phyloP scores from a whole-genome alignment of 192 early-diverging fungal species.

The Linnemannia schmuckeri region DNA sequence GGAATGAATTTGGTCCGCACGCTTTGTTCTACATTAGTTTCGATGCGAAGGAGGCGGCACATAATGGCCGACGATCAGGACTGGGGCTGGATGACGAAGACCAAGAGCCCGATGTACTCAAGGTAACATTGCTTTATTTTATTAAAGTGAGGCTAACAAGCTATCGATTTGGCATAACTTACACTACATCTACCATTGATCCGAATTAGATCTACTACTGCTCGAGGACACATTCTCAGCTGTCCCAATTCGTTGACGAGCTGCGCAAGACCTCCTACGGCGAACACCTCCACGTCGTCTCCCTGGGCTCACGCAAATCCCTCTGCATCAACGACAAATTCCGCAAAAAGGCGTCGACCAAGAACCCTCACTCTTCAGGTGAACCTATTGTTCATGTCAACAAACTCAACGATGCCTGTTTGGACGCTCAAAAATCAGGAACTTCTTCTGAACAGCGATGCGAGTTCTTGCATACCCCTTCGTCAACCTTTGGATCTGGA shows the following conservation, averaged over 20 bases:
- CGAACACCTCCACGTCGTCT: slow-evolving; percentile 69
- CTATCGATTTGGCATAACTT: not conserved
- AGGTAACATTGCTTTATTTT: slow-evolving; percentile 42
- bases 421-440: slow-evolving; percentile 83
- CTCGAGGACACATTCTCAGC: slow-evolving; percentile 91
- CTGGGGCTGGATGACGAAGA: slow-evolving; percentile 33
- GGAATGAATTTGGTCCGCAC: slow-evolving; percentile 10
- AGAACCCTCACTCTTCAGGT: not conserved
- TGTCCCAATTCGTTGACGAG: slow-evolving; percentile 90
- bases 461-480: slow-evolving; percentile 25
- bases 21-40: slow-evolving; percentile 8
- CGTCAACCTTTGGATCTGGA: slow-evolving; percentile 12
- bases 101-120: slow-evolving; percentile 58
- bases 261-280: slow-evolving; percentile 83
- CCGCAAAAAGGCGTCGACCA: slow-evolving; percentile 14
- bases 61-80: not conserved
- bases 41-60: slow-evolving; percentile 34
- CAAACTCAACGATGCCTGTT: slow-evolving; percentile 78
- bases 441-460: slow-evolving; percentile 35
- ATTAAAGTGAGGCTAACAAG: too few species aligned
- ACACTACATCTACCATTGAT: not conserved
- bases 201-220: slow-evolving; percentile 70
- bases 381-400: slow-evolving; percentile 59
- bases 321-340: slow-evolving; percentile 83
- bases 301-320: slow-evolving; percentile 85